Conservation (phyloP, 1,284 basidiomycete genomes). For the Lignosus rhinocerotis region DNA sequence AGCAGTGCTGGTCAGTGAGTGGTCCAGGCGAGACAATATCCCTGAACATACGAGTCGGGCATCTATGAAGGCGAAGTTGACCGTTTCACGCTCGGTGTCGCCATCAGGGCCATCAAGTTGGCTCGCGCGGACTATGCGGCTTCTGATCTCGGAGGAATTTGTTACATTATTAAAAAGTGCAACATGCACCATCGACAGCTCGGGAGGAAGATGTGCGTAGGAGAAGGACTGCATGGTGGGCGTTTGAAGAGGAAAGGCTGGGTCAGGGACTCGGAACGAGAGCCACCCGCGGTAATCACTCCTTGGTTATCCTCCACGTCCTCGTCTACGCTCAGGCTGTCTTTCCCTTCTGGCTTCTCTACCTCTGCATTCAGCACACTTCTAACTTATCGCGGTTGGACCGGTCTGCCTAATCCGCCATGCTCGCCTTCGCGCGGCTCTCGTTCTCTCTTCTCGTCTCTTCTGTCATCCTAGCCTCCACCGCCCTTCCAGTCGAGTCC, state of each 20-base stretch:
- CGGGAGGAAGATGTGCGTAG: conserved; percentile 52
- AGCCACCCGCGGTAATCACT: neutral
- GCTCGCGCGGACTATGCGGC: conserved; percentile 71
- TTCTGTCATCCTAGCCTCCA: conserved; percentile 35
- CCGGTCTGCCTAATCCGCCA: conserved; percentile 18
- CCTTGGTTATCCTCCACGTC: too few relatives aligned
- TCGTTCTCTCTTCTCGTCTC: conserved; percentile 37
- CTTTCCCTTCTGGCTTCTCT: neutral
- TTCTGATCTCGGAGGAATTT: conserved; percentile 62
- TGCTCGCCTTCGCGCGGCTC: conserved; percentile 28
- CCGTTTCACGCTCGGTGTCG: conserved; percentile 64
- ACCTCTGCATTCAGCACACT: neutral
- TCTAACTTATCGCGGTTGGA: conserved; percentile 2
- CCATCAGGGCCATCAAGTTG: conserved; percentile 59
- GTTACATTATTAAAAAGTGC: conserved; percentile 69
- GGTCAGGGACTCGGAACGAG: neutral
- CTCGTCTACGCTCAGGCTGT: neutral
- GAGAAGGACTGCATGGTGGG: conserved; percentile 52
- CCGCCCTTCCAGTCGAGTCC: conserved; percentile 42
- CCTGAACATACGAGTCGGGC: conserved; percentile 55
- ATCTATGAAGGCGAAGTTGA: conserved; percentile 91
- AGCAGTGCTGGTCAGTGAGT: neutral
- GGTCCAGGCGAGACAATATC: neutral
- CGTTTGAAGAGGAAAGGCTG: neutral
- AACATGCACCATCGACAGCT: conserved; percentile 52